A percentile compares a stretch with the other conserved stretches of the same genome.
Conservation (phyloP, 495 filamentous ascomycete genomes). For the Xylaria flabelliformis region DNA sequence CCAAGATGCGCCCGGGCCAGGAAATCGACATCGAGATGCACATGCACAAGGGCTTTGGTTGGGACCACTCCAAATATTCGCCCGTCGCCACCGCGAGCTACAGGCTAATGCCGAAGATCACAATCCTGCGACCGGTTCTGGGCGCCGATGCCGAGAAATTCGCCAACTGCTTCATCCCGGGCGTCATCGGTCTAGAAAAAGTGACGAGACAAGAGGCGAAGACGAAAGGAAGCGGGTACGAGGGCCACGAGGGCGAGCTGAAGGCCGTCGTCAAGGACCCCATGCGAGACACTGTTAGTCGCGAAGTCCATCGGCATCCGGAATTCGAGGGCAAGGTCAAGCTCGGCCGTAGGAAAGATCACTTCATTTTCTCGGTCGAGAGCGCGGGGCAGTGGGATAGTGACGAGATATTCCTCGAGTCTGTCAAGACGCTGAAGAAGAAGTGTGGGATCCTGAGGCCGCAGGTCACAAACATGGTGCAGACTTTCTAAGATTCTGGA, state of each 20-base stretch:
- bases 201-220: constrained; percentile 72
- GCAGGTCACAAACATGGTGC: constrained; percentile 57
- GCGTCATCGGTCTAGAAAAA: constrained; percentile 81
- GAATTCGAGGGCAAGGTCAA: constrained; percentile 97
- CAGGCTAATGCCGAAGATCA: constrained; percentile 85
- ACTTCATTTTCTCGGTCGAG: constrained; percentile 97
- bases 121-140: constrained; percentile 79
- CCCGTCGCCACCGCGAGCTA: constrained; percentile 95
- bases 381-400: constrained; percentile 93
- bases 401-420: constrained; percentile 88
- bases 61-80: constrained; percentile 96
- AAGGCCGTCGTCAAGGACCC: constrained; percentile 87
- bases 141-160: constrained; percentile 90
- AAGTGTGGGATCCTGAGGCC: constrained; percentile 61
- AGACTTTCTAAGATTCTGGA: constrained; percentile 12
- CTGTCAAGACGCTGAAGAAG: constrained; percentile 79
- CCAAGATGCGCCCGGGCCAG: constrained; percentile 93
- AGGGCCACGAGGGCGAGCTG: constrained; percentile 73
- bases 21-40: constrained; percentile 82
- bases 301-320: constrained; percentile 88
- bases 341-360: constrained; percentile 85
- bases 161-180: constrained; percentile 83
- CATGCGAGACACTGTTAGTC: constrained; percentile 89
- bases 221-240: constrained; percentile 66
- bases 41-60: constrained; percentile 90